Conservation (phyloP, 305 asterid species). For the Rubia balearica region DNA sequence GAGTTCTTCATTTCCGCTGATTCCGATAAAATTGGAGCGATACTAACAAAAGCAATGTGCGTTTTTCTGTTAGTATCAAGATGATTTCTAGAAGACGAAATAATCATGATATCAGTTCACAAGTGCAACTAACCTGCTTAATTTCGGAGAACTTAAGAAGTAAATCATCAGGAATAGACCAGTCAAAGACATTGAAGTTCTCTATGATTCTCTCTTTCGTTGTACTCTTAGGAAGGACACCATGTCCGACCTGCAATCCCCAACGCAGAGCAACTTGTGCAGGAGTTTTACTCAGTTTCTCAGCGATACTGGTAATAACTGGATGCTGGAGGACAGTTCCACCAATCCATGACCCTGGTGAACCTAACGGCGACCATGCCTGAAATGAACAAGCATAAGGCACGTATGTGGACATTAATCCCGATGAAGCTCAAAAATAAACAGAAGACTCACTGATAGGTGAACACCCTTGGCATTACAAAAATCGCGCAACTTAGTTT, state of each 20-base stretch:
- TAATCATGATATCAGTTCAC: not conserved
- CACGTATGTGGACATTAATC: not conserved
- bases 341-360: constrained; percentile 62
- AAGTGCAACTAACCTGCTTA: constrained; percentile 40
- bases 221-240: constrained; percentile 75
- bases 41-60: not conserved
- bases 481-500: constrained; percentile 48
- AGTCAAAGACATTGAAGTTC: constrained; percentile 50
- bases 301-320: constrained; percentile 40
- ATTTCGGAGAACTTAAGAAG: constrained; percentile 47
- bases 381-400: constrained; percentile 11
- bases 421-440: not conserved
- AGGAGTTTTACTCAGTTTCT: constrained; percentile 57
- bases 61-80: not conserved
- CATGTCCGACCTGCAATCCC: constrained; percentile 67
- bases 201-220: constrained; percentile 52
- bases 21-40: not conserved
- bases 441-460: constrained; percentile 45
- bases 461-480: constrained; percentile 62
- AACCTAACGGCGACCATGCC: constrained; percentile 65
- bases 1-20: not conserved
- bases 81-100: not conserved
- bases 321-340: constrained; percentile 55
- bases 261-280: constrained; percentile 74
- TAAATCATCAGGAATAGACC: constrained; percentile 64